phyloP scores from a whole-genome alignment of 1,284 basidiomycete species.

The Serendipita sp. region DNA sequence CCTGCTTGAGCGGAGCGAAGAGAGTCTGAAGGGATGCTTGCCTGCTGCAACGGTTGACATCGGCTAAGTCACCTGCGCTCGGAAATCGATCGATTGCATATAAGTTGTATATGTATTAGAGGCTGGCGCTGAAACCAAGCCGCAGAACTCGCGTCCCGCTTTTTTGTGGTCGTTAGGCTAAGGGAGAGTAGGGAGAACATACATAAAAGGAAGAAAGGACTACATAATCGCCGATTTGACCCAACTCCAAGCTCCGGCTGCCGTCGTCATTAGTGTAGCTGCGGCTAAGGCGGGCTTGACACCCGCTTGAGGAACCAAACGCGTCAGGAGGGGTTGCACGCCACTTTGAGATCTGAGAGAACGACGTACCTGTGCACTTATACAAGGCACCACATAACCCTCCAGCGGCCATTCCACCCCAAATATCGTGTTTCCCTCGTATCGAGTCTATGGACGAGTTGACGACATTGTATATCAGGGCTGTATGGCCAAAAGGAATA shows the following conservation, averaged over 20 bases:
- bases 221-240: conserved; percentile 54
- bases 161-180: background rate
- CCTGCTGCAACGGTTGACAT: background rate
- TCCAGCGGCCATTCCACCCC: conserved; percentile 85
- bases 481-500: conserved; percentile 26
- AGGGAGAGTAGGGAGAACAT: conserved; percentile 1
- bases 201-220: conserved; percentile 29
- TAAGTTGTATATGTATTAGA: conserved; percentile 19
- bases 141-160: background rate
- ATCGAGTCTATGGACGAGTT: conserved; percentile 86
- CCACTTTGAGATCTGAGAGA: conserved; percentile 21
- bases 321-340: conserved; percentile 22
- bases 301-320: conserved; percentile 47
- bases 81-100: background rate
- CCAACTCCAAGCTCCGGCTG: conserved; percentile 84
- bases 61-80: background rate
- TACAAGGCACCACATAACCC: conserved; percentile 82
- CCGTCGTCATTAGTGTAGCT: conserved; percentile 74
- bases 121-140: conserved; percentile 13
- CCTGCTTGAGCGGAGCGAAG: background rate
- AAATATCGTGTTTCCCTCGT: conserved; percentile 84
- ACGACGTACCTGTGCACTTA: conserved; percentile 77
- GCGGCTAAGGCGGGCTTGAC: conserved; percentile 78
- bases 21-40: background rate
- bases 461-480: conserved; percentile 90